Percentiles rank a stretch among this genome's conserved stretches.
Conservation (phyloP, 495 filamentous ascomycete species). For the Evansstolkia leycettana region DNA sequence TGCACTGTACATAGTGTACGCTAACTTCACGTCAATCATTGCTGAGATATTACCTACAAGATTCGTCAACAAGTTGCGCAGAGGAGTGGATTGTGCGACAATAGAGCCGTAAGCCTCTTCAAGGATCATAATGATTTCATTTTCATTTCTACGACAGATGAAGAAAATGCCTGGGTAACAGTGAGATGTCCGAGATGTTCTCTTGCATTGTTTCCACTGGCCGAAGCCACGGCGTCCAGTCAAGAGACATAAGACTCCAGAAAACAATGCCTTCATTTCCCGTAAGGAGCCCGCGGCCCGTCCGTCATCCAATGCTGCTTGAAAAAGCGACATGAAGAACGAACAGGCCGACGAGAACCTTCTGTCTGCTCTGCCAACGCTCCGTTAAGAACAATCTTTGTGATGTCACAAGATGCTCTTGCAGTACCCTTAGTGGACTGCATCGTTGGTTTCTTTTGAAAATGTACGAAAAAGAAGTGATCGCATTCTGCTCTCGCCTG, state of each 20-base stretch:
- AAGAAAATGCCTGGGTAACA: no score
- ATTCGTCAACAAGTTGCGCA: no score
- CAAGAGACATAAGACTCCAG: conserved; percentile 17
- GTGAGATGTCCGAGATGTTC: conserved; percentile 51
- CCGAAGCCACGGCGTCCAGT: conserved; percentile 27
- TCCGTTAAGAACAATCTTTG: conserved; percentile 52
- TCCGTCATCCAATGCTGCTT: conserved; percentile 4
- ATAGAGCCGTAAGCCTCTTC: no score
- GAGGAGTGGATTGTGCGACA: no score
- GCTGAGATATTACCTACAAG: no score
- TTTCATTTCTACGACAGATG: no score
- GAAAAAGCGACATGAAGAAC: conserved; percentile 1
- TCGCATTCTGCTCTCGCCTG: no score
- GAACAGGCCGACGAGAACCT: conserved; percentile 12
- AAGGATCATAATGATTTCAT: no score
- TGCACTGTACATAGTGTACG: no score
- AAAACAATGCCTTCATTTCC: conserved; percentile 56
- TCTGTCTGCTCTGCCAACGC: conserved; percentile 57
- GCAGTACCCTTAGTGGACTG: conserved; percentile 54
- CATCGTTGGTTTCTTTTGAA: conserved; percentile 43
- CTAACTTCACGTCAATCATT: no score
- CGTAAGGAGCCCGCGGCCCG: conserved; percentile 22
- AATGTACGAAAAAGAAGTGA: background rate
- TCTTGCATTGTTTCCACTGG: conserved; percentile 57
- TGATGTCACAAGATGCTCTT: conserved; percentile 41